A percentile compares a stretch with the other conserved stretches of the same genome.
Conservation (phyloP, 768 basidiomycete genomes). For the Kwoniella dejecticola region DNA sequence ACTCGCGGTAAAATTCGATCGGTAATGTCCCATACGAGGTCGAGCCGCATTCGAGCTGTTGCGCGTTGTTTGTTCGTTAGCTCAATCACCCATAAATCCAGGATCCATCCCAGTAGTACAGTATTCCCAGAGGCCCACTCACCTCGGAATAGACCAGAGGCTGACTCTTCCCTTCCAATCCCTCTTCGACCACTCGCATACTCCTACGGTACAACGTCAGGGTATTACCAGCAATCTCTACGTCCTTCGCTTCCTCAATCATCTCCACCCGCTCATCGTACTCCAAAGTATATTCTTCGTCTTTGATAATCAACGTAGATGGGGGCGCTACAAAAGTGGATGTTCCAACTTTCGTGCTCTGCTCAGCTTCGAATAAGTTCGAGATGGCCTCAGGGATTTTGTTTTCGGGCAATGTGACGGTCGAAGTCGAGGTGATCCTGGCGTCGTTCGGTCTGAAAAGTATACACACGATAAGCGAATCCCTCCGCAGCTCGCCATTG, state of each 20-base stretch:
- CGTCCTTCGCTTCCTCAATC: background rate
- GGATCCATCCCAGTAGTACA: no score
- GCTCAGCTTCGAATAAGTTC: conserved; percentile 3
- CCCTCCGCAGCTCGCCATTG: background rate
- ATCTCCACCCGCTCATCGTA: conserved; percentile 17
- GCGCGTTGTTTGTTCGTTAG: background rate
- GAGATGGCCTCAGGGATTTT: conserved; percentile 7
- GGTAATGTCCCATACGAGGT: conserved; percentile 6
- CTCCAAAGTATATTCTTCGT: conserved; percentile 13
- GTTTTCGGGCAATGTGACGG: background rate
- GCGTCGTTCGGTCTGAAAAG: conserved; percentile 16
- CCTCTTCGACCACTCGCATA: conserved; percentile 6
- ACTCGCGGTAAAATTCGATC: conserved; percentile 9
- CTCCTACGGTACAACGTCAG: background rate
- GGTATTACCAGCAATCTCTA: background rate
- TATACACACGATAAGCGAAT: background rate
- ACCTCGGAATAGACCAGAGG: conserved; percentile 20
- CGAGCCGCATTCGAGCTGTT: conserved; percentile 11
- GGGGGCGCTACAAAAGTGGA: conserved; percentile 1
- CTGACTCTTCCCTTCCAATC: background rate
- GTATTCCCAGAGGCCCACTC: no score
- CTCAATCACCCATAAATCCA: background rate
- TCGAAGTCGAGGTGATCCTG: background rate
- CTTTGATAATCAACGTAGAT: conserved; percentile 1
- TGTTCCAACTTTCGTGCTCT: background rate